These are phyloP conservation scores for Lentithecium fluviatile DNA, from an alignment of 495 filamentous ascomycete genomes.

Conservation along the genomic window DNA sequence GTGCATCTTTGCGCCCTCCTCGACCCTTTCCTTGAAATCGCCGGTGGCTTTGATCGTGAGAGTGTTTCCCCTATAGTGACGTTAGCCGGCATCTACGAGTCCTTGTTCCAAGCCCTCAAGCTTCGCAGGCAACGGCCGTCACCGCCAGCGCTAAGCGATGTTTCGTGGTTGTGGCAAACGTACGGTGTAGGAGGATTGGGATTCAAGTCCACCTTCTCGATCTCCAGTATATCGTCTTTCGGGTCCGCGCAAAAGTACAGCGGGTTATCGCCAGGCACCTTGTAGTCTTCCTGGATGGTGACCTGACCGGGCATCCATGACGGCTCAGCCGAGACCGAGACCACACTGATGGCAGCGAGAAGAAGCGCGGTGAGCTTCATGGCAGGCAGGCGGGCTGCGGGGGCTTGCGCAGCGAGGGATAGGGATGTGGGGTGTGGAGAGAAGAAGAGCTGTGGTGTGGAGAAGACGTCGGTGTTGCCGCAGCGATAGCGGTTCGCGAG, in stretches of 20 bases:
- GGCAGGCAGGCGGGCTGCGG: neutral
- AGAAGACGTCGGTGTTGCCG: conserved; percentile 7
- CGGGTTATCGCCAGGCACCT: conserved; percentile 73
- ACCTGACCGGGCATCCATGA: conserved; percentile 35
- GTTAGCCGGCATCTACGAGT: neutral
- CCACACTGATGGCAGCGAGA: conserved; percentile 12
- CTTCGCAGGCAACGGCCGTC: neutral
- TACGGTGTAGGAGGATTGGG: conserved; percentile 91
- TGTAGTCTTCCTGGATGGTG: conserved; percentile 39
- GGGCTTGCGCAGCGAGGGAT: neutral
- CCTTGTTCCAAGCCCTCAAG: neutral
- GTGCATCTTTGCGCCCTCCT: conserved; percentile 73
- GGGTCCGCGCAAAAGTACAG: conserved; percentile 70
- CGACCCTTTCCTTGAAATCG: conserved; percentile 63
- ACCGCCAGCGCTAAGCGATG: neutral
- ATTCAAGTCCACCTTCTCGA: conserved; percentile 72
- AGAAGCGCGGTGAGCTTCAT: conserved; percentile 32
- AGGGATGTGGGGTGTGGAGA: neutral
- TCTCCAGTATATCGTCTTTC: conserved; percentile 60
- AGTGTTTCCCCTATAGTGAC: conserved; percentile 64
- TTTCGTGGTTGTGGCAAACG: conserved; percentile 42
- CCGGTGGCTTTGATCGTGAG: conserved; percentile 78
- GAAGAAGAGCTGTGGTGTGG: neutral
- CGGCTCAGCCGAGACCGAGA: conserved; percentile 18
- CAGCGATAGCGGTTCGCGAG: neutral